Evolutionary conservation across 768 basidiomycete genomes (phyloP).

Genomic region (Lactarius psammicola): DNA sequence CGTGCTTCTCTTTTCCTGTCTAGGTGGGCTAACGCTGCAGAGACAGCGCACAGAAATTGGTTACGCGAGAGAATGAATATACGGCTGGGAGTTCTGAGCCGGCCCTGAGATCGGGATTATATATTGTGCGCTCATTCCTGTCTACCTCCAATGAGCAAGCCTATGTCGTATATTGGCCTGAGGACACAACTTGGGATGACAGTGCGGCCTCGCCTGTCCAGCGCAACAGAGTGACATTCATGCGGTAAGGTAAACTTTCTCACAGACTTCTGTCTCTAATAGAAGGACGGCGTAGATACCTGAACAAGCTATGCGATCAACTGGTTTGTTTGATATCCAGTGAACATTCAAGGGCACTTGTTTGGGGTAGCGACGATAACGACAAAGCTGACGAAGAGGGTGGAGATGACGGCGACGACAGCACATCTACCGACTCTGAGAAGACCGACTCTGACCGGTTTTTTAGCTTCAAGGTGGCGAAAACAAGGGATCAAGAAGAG

Average conservation of each 20-base stretch:
- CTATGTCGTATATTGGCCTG: conserved; percentile 62
- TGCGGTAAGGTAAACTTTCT: conserved; percentile 45
- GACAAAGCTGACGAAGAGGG: background rate
- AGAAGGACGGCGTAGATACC: conserved; percentile 4
- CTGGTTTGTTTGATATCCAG: conserved; percentile 50
- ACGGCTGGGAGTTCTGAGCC: conserved; percentile 27
- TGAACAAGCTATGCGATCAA: conserved; percentile 46
- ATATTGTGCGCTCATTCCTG: conserved; percentile 37
- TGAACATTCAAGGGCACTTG: conserved; percentile 45
- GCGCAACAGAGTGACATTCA: conserved; percentile 59
- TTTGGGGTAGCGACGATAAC: conserved; percentile 42
- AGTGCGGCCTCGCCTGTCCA: conserved; percentile 43
- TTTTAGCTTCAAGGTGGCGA: conserved; percentile 52
- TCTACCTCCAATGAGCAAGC: conserved; percentile 33
- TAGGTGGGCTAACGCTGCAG: background rate
- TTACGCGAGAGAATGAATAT: conserved; percentile 18
- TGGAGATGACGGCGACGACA: conserved; percentile 1
- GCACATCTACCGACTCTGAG: conserved; percentile 35
- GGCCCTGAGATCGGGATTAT: conserved; percentile 50
- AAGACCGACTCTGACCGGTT: conserved; percentile 48
- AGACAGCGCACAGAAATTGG: conserved; percentile 29
- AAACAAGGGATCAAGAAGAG: conserved; percentile 59
- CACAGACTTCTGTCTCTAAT: background rate
- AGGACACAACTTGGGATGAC: conserved; percentile 59
- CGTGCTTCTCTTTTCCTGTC: conserved; percentile 26